Conservation (phyloP, 73 alveolate genomes). For the Stentor coeruleus region DNA sequence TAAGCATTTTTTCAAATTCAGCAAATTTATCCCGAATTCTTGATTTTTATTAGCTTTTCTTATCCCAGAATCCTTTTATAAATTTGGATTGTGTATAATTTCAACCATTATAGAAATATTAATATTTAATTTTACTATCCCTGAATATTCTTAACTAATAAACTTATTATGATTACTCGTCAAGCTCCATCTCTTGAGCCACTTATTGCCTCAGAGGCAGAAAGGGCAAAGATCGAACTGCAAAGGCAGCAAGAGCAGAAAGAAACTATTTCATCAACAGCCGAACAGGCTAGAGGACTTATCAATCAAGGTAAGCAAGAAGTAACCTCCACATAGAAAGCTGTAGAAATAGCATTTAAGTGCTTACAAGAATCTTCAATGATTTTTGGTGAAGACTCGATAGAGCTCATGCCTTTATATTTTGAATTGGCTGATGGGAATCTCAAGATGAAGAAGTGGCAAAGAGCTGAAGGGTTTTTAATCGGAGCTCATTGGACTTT, state of each 20-base stretch:
- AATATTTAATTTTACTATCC: no score
- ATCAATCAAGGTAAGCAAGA: constrained; percentile 10
- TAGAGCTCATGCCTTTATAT: constrained; percentile 24
- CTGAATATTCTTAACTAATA: no score
- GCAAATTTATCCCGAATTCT: no score
- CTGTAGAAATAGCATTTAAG: constrained; percentile 14
- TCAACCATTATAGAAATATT: no score
- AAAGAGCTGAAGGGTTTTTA: constrained; percentile 7
- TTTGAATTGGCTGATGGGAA: constrained; percentile 21
- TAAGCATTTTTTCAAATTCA: no score
- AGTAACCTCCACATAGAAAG: constrained; percentile 20
- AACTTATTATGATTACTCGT: no score
- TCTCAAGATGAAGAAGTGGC: not conserved
- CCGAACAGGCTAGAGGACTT: not conserved
- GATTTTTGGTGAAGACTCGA: constrained; percentile 20
- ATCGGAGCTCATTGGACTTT: constrained; percentile 10
- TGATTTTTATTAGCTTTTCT: no score
- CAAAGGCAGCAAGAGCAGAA: not conserved
- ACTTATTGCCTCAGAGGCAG: constrained; percentile 20
- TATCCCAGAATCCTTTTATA: no score
- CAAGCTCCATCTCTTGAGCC: not conserved
- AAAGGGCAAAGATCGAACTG: not conserved
- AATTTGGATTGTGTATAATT: no score
- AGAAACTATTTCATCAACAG: not conserved
- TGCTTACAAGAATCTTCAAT: not conserved